Base-by-base conservation (phyloP, 805 yeast species). In the Candida hungchunana region DNA sequence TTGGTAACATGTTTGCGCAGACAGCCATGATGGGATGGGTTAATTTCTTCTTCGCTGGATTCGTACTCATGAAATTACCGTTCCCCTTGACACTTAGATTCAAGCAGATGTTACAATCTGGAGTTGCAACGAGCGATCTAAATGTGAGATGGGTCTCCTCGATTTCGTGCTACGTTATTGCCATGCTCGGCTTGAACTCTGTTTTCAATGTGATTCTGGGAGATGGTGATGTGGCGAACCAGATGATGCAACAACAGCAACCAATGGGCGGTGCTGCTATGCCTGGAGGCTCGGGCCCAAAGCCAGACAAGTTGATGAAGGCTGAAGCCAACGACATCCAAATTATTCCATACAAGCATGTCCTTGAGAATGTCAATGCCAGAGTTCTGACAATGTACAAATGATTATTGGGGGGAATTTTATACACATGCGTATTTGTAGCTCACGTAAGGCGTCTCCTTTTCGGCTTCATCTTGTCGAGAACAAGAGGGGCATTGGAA, bases 11-110 rank as follows among this genome's bases (percentile, higher is more conserved):
- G 56, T 74, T 88, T 14, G 97, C 97, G 2, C 97, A 93, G 63
- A 86, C 96, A 0, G 59, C 89, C 26, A 82, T 89, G 46, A 89
- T 93, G 96, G 87, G 88, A 53, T 93, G 97, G 96, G 90, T 90
- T 42, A 86, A 85, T 53, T 84, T 79, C 52, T 89, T 90, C 63
- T 93, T 87, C 59, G 86, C 90, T 11, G 97, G 97, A 0, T 87
- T 88, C 45, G 79, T 89, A 12, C 75, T 87, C 32, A 83, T 83
- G 83, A 77, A 77, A 55, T 66, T 93, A 36, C 98, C 98, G 13
- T 93, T 93, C 64, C 95, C 96, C 3, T 64, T 93, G 38, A 93
- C 97, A 0, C 69, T 79, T 21, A 79, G 89, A 41, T 93, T 93
- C 67, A 93, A 93, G 59, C 75, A 83, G 40, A 89, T 93, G 95